Conservation (phyloP, 164 flowering plant genomes). For the Vitis rotundifolia region DNA sequence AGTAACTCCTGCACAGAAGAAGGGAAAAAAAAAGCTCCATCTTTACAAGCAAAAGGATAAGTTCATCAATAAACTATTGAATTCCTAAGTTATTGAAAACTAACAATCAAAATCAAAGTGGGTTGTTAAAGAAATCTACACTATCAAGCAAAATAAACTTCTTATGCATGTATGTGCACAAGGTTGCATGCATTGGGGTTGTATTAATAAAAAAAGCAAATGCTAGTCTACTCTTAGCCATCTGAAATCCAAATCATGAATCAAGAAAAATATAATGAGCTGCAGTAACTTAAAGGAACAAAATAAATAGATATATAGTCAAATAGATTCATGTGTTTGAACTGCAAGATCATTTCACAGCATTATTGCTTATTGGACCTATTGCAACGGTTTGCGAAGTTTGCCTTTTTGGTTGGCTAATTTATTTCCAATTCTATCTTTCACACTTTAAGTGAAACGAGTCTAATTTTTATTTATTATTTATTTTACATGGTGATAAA, state of each 20-base stretch:
- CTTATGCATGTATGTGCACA: background rate
- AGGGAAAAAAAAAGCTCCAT: background rate
- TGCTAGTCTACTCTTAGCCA: background rate
- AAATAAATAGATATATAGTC: background rate
- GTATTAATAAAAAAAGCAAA: background rate
- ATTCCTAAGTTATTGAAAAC: background rate
- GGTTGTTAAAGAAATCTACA: background rate
- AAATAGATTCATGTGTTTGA: too few species aligned
- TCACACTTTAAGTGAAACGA: background rate
- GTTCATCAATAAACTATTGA: background rate
- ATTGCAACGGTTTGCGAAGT: background rate
- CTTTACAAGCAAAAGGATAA: background rate
- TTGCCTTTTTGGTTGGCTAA: background rate
- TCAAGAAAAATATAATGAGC: background rate
- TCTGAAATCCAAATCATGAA: background rate
- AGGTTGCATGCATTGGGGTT: background rate
- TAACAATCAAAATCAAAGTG: background rate
- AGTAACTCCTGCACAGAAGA: conserved; percentile 58
- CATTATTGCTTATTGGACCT: background rate
- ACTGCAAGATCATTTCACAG: background rate
- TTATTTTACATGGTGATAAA: background rate
- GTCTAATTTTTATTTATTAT: background rate
- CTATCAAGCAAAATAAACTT: background rate
- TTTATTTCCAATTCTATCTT: too few species aligned
- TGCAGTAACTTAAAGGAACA: background rate